phyloP scores from a whole-genome alignment of 805 yeast genomes.

The Kodamaea neixiangensis region DNA sequence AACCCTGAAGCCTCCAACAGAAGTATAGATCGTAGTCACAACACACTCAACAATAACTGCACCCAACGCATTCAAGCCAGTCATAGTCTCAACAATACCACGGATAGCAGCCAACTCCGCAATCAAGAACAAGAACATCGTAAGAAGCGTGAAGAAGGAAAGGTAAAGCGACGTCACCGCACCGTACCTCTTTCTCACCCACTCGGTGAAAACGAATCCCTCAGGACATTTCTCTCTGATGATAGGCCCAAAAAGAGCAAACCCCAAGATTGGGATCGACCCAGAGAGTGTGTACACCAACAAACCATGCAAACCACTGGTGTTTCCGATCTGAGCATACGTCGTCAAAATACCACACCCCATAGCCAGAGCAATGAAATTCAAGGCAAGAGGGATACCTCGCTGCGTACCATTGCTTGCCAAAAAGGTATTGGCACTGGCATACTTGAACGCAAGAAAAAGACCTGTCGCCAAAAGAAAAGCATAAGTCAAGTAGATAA shows the following conservation, averaged over 20 bases:
- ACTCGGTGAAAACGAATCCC: slow-evolving; percentile 89
- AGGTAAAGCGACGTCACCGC: slow-evolving; percentile 68
- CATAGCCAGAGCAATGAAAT: slow-evolving; percentile 89
- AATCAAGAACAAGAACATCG: slow-evolving; percentile 83
- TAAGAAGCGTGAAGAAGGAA: slow-evolving; percentile 78
- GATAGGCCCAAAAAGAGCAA: slow-evolving; percentile 79
- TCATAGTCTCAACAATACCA: slow-evolving; percentile 72
- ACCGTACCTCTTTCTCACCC: slow-evolving; percentile 89
- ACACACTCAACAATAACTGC: slow-evolving; percentile 82
- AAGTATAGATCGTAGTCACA: slow-evolving; percentile 84
- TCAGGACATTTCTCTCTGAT: slow-evolving; percentile 79
- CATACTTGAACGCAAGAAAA: slow-evolving; percentile 56
- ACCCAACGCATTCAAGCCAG: slow-evolving; percentile 77
- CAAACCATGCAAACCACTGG: slow-evolving; percentile 85
- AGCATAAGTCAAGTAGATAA: slow-evolving; percentile 42
- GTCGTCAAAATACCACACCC: slow-evolving; percentile 87
- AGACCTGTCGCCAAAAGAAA: slow-evolving; percentile 43
- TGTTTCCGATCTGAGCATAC: slow-evolving; percentile 82
- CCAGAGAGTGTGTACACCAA: slow-evolving; percentile 79
- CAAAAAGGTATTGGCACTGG: slow-evolving; percentile 57
- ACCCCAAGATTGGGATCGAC: slow-evolving; percentile 81
- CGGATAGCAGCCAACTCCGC: slow-evolving; percentile 83
- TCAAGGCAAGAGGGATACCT: slow-evolving; percentile 79
- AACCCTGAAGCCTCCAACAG: slow-evolving; percentile 85
- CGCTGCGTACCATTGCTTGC: slow-evolving; percentile 79